Evolutionary conservation across 768 basidiomycete genomes (phyloP), one percentile per base, ranked within the genome.

Genomic region (Pulveroboletus sp.): DNA sequence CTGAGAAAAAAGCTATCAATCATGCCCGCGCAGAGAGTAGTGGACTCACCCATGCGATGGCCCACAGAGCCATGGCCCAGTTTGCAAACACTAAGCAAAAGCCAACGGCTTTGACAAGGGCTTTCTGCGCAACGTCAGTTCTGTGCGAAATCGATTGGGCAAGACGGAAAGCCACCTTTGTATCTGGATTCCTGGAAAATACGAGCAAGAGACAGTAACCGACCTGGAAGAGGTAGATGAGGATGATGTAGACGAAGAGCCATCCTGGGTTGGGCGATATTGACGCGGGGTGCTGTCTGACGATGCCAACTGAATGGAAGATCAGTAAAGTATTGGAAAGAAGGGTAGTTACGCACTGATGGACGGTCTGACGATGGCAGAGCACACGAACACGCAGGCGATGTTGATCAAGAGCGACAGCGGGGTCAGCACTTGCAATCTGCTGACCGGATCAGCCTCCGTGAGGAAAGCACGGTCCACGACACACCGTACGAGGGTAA

Each of bases 401-500:
- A 94, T 81, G 61, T 88, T 88, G 49, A 93, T 80, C 56, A 93
- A 76, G 9, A 95, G 74, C 2, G 88, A 86, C 1, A 95, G 73
- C 0, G 93, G 93, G 0, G 92, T 92, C 39, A 93, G 71, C 19
- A 95, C 89, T 64, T 96, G 93, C 5, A 96, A 77, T 40, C 87
- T 79, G 52, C 12, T 2, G 5, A 3, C 3, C 22, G 19, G 13
- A 8, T 49, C 24, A 45, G 50, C 32, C 30, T 4, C 11, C 23
- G 10, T 5, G 11, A 2, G 12, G 4, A n/a, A 10, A n/a, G 3
- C 29, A 4, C 14, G 0, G 43, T 1, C n/a, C n/a, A 44, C 2
- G 3, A 65, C 71, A 26, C 8, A 78, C 73, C 87, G 70, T 8
- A 85, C 71, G 10, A 89, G 82, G 3, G 83, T 68, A 34, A 89